Conservation (phyloP, 2,329 filamentous ascomycete species). For the Thielaviopsis populi region DNA sequence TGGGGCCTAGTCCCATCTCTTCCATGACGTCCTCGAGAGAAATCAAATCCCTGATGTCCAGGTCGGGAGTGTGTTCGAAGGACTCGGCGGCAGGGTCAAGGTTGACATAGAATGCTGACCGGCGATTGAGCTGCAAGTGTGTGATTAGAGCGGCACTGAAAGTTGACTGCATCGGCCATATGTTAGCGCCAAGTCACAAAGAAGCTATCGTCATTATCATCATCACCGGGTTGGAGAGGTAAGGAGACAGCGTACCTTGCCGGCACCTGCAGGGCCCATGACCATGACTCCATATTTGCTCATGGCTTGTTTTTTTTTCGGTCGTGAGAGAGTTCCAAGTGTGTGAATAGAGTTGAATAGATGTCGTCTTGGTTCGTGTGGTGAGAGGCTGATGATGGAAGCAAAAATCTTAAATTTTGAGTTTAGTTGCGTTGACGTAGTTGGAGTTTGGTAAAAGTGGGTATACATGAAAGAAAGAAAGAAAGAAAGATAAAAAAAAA, state of each 20-base stretch:
- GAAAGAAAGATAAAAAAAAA: neutral
- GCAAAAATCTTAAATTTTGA: neutral
- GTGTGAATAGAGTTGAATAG: neutral
- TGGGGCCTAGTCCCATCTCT: slow-evolving; percentile 77
- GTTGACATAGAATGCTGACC: slow-evolving; percentile 96
- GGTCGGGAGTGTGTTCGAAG: slow-evolving; percentile 80
- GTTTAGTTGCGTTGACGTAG: neutral
- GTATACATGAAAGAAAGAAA: neutral
- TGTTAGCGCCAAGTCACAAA: slow-evolving; percentile 23
- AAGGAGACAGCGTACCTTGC: slow-evolving; percentile 47
- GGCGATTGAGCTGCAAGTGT: slow-evolving; percentile 74
- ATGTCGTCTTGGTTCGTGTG: neutral
- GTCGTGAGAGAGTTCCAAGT: neutral
- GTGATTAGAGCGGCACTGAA: slow-evolving; percentile 91
- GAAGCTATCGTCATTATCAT: neutral
- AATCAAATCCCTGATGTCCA: slow-evolving; percentile 92
- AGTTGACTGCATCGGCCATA: slow-evolving; percentile 43
- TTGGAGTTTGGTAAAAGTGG: neutral
- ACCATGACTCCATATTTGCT: slow-evolving; percentile 90
- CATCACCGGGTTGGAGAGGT: too few relatives aligned
- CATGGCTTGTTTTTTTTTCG: slow-evolving; percentile 36
- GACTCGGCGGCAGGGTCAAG: slow-evolving; percentile 90
- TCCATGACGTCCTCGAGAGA: slow-evolving; percentile 94
- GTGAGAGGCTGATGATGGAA: neutral
- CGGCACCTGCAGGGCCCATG: slow-evolving; percentile 90